Evolutionary conservation across 179 eudicot species (phyloP), one percentile per base, ranked within the genome.

Genomic region (Nepenthes alata): DNA sequence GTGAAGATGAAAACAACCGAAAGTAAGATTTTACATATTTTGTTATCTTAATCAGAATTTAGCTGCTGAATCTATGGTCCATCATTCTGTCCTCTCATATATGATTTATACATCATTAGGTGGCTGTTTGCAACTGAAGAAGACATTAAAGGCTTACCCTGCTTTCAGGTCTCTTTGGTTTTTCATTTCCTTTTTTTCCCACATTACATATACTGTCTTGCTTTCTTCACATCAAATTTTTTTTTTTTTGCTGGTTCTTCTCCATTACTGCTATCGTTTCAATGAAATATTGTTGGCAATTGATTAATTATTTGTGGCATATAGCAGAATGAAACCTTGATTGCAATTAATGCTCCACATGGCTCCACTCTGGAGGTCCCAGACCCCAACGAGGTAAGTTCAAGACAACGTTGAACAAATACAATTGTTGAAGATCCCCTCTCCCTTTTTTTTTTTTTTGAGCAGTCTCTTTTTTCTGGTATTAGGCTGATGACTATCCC

Each of bases 301-400:
- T 25, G 25, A 25, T 25, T 52, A 10, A 58, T 78, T 15, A 63
- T 61, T 2, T 53, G 35, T 60, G 58, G 54, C 61, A 47, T 51
- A 47, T 72, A 47, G 38, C 85, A 89, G 97, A 81, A 81, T 67
- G 95, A 90, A 81, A 90, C 97, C 52, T 75, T 90, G 72, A 85
- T 90, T 68, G 97, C 98, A 63, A 74, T 93, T 47, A 93, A 93
- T 77, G 98, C 98, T 72, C 98, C 98, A 1, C 97, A 89, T 72
- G 97, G 95, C 49, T 87, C 97, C 67, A 89, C 93, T 35, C 75
- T 89, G 71, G 95, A 90, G 82, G 97, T 90, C 61, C 97, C 95
- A 37, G 97, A 90, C 74, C 97, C 97, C 44, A 95, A 90, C 68
- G 97, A 85, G 93, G 97, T 79, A 73, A 73, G 59, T 60, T 73